These are phyloP conservation scores for Leccinum pellstonianum DNA, from an alignment of 768 basidiomycete genomes.

Conservation along the genomic window DNA sequence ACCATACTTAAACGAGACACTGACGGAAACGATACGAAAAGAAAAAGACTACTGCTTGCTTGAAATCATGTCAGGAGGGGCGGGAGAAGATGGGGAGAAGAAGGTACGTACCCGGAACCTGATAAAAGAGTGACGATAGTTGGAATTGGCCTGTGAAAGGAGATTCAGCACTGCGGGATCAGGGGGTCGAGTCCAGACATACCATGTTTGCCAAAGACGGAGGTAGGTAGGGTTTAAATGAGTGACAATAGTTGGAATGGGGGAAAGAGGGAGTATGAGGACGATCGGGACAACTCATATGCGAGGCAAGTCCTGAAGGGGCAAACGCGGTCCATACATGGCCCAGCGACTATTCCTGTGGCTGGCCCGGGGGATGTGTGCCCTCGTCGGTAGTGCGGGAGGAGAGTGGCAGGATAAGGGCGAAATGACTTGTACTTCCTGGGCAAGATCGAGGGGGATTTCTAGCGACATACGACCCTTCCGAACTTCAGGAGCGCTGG, in stretches of 20 bases:
- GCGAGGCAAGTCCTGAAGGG: neutral
- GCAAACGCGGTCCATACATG: neutral
- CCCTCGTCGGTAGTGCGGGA: constrained; percentile 4
- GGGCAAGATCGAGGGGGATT: neutral
- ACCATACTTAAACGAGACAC: too few species aligned
- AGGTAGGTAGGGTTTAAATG: constrained; percentile 2
- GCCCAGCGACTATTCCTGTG: constrained; percentile 6
- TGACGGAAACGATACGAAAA: too few species aligned
- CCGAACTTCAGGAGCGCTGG: neutral
- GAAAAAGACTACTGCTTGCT: too few species aligned
- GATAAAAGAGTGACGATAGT: too few species aligned
- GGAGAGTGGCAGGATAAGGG: neutral
- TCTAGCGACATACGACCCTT: neutral
- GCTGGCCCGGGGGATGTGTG: neutral
- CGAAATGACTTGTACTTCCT: neutral
- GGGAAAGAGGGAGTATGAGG: neutral
- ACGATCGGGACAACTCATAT: neutral
- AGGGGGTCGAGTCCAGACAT: neutral
- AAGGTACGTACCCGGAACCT: too few species aligned
- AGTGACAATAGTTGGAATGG: constrained; percentile 19
- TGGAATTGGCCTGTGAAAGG: neutral
- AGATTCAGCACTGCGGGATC: neutral
- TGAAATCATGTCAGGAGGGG: too few species aligned
- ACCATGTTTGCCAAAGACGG: constrained; percentile 2
- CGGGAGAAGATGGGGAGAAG: too few species aligned